Conservation (phyloP, 345 rosid species). For the Physaria fendleri region DNA sequence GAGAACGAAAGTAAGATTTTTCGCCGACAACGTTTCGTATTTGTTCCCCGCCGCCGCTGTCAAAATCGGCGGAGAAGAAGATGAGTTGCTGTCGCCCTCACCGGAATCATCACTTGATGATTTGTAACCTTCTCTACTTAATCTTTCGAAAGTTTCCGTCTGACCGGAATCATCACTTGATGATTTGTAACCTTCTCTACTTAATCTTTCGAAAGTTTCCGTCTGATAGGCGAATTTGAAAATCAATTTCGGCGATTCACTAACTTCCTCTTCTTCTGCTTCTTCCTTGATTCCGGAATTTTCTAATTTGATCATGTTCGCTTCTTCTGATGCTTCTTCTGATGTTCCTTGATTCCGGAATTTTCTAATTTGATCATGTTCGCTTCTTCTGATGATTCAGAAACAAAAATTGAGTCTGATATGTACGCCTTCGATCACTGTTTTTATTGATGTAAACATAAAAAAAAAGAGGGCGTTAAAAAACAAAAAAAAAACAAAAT, state of each 20-base stretch:
- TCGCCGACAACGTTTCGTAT: constrained; percentile 34
- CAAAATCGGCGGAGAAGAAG: constrained; percentile 21
- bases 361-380: constrained; percentile 12
- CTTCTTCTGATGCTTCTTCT: constrained; percentile 3
- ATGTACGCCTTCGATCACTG: constrained; percentile 28
- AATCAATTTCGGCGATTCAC: constrained; percentile 39
- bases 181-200: constrained; percentile 23
- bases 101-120: background rate
- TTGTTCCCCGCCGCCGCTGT: constrained; percentile 30
- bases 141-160: constrained; percentile 44
- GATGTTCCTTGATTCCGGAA: background rate
- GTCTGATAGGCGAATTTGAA: constrained; percentile 73
- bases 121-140: constrained; percentile 27
- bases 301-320: constrained; percentile 11
- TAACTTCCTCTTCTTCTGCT: constrained; percentile 23
- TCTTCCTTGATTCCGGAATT: constrained; percentile 1
- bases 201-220: constrained; percentile 42
- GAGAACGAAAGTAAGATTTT: constrained; percentile 32
- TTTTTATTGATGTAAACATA: background rate
- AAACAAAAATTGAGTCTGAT: background rate
- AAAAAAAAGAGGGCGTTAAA: background rate
- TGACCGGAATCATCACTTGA: constrained; percentile 31
- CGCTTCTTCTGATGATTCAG: background rate
- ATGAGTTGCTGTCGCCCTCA: background rate
- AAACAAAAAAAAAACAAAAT: background rate